Percentiles rank a stretch among this genome's conserved stretches.
Conservation (phyloP, 2,329 filamentous ascomycete genomes). For the Diaporthe sp. region DNA sequence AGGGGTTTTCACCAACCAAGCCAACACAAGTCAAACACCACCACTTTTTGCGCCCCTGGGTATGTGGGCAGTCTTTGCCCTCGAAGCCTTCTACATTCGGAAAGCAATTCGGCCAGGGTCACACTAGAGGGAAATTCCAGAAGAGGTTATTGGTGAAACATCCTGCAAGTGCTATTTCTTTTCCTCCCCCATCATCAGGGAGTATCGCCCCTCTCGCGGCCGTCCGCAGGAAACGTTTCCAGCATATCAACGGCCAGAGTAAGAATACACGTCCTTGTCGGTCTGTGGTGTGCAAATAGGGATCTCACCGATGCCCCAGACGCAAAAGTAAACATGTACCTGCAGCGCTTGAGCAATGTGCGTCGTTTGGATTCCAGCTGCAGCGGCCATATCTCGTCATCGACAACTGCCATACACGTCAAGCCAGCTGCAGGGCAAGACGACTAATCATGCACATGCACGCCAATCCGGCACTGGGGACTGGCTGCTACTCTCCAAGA, state of each 20-base stretch:
- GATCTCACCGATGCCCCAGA: not conserved
- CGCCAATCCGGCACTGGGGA: not conserved
- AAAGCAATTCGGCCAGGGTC: constrained; percentile 13
- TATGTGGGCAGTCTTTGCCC: not conserved
- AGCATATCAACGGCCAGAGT: not conserved
- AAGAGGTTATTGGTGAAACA: not conserved
- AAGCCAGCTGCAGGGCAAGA: not conserved
- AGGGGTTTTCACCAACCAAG: not conserved
- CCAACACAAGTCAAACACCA: not conserved
- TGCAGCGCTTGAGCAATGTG: not conserved
- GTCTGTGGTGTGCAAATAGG: not conserved
- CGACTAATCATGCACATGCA: constrained; percentile 23
- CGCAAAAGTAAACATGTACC: not conserved
- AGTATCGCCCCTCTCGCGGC: not conserved
- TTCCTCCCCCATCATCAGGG: not conserved
- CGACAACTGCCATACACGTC: not conserved
- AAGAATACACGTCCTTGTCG: not conserved
- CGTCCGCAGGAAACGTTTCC: not conserved
- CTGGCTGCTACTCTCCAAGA: constrained; percentile 9
- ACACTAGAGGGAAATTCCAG: not conserved
- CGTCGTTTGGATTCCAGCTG: not conserved
- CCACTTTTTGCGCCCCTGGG: not conserved
- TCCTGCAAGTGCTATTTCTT: not conserved
- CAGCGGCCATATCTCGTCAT: not conserved
- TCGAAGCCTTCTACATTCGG: not conserved